phyloP scores from a whole-genome alignment of 805 yeast species.

The Saccharomyces paradoxus region DNA sequence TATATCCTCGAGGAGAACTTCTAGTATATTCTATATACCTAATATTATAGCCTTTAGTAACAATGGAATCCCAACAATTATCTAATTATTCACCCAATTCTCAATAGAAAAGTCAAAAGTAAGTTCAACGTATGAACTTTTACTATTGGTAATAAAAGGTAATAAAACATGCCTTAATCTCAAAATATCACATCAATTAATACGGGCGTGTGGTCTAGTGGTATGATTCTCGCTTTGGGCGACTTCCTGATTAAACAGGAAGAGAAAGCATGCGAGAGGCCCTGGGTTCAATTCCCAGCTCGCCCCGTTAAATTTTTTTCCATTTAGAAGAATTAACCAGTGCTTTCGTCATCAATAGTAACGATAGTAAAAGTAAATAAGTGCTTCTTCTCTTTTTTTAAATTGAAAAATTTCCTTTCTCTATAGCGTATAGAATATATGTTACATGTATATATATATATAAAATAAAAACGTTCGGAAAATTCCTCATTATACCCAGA shows the following conservation, averaged over 20 bases:
- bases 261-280: constrained; percentile 43
- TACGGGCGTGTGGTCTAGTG: constrained; percentile 36
- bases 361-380: too few species aligned
- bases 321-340: too few species aligned
- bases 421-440: neutral
- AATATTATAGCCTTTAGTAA: too few species aligned
- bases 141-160: too few species aligned
- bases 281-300: constrained; percentile 56
- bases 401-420: neutral
- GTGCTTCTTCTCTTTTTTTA: neutral
- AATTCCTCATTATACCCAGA: neutral
- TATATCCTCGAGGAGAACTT: too few species aligned
- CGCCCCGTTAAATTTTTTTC: constrained; percentile 23
- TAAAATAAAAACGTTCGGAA: neutral
- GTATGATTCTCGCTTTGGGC: constrained; percentile 35
- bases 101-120: too few species aligned
- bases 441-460: neutral
- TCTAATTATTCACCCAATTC: too few species aligned
- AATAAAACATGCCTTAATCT: too few species aligned
- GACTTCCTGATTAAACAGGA: neutral
- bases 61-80: too few species aligned
- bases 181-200: neutral
- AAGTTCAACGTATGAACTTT: too few species aligned
- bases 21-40: too few species aligned
- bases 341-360: too few species aligned